Evolutionary conservation across 2,329 filamentous ascomycete species (phyloP).

Genomic region (Fusarium sulawesiense): DNA sequence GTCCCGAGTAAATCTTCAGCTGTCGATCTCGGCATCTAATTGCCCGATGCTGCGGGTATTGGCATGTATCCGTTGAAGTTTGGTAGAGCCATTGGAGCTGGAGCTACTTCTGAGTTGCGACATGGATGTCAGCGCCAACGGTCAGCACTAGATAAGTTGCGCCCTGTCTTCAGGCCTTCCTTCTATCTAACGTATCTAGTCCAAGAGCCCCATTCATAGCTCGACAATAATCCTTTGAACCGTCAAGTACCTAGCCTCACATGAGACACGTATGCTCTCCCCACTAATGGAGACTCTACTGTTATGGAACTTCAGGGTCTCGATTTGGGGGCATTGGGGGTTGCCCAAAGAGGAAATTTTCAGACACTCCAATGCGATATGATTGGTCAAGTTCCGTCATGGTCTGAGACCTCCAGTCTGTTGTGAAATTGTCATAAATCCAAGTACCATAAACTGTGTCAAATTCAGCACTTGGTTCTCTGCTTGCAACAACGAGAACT

Average conservation of each 20-base stretch:
- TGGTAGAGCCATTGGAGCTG: neutral
- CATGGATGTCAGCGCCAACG: neutral
- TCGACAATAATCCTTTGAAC: neutral
- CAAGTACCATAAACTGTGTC: neutral
- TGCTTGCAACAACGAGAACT: neutral
- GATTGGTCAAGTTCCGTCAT: constrained; percentile 13
- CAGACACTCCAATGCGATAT: neutral
- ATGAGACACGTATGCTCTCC: neutral
- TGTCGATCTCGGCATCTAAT: neutral
- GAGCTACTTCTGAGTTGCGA: neutral
- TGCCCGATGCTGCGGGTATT: neutral
- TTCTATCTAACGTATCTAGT: neutral
- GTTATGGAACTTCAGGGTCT: neutral
- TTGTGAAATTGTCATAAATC: too few relatives aligned
- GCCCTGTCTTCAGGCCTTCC: neutral
- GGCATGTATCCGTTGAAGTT: neutral
- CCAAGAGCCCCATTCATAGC: neutral
- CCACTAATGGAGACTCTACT: neutral
- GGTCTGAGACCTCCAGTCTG: neutral
- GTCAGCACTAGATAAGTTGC: neutral
- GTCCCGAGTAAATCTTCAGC: neutral
- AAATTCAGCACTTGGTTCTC: neutral
- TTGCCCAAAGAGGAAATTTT: constrained; percentile 24
- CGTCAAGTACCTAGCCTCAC: neutral
- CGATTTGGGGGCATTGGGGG: constrained; percentile 3